Evolutionary conservation across 2,329 filamentous ascomycete species (phyloP).

Genomic region (Calcarisporium arbuscula): DNA sequence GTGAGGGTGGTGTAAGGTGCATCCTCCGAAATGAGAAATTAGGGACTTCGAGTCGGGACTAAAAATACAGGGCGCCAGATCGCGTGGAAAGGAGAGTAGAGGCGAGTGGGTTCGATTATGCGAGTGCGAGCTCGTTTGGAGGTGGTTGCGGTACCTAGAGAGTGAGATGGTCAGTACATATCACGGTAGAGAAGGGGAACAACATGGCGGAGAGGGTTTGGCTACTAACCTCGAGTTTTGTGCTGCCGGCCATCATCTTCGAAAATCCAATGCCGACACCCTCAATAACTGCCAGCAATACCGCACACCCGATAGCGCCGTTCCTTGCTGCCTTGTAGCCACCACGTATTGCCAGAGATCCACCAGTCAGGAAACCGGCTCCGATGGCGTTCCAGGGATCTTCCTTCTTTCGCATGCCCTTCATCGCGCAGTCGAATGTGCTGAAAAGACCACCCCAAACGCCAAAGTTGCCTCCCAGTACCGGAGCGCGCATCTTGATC

Average conservation of each 20-base stretch:
- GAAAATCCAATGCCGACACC: slow-evolving; percentile 95
- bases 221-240: slow-evolving; percentile 78
- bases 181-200: slow-evolving; percentile 2
- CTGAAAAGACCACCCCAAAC: slow-evolving; percentile 96
- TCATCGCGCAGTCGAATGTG: slow-evolving; percentile 94
- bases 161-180: too few relatives aligned
- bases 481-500: slow-evolving; percentile 93
- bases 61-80: too few relatives aligned
- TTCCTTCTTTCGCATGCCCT: slow-evolving; percentile 91
- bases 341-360: slow-evolving; percentile 83
- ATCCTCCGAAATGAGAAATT: too few relatives aligned
- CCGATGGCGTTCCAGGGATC: slow-evolving; percentile 98
- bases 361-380: slow-evolving; percentile 93
- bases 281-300: slow-evolving; percentile 92
- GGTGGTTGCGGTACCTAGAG: too few relatives aligned
- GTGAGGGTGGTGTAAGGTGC: too few relatives aligned
- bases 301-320: slow-evolving; percentile 91
- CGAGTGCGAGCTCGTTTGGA: too few relatives aligned
- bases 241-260: slow-evolving; percentile 87
- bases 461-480: slow-evolving; percentile 95
- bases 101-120: too few relatives aligned
- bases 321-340: slow-evolving; percentile 89
- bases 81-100: too few relatives aligned
- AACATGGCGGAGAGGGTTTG: too few relatives aligned
- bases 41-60: too few relatives aligned